A percentile compares a stretch with the other conserved stretches of the same genome.
phyloP scores from a whole-genome alignment of 169 alveolate genomes.

The Babesia microti region DNA sequence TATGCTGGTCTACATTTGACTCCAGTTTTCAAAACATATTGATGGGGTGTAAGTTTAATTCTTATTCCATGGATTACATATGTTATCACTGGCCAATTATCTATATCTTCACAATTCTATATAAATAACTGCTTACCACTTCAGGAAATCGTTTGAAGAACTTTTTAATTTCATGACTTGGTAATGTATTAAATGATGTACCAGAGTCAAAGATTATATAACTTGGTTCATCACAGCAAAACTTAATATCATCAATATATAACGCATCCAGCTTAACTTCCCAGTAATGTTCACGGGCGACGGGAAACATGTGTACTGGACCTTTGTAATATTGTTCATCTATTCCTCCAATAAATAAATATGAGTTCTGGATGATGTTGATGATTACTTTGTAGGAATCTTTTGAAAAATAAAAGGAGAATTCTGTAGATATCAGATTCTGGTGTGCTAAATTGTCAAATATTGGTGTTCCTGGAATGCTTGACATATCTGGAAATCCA shows the following conservation, averaged over 20 bases:
- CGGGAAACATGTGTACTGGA: conserved; percentile 69
- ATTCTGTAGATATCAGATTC: conserved; percentile 52
- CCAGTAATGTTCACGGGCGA: conserved; percentile 76
- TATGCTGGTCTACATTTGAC: conserved; percentile 68
- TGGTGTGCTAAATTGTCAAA: conserved; percentile 62
- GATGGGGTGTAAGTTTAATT: conserved; percentile 37
- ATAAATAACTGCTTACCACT: conserved; percentile 5
- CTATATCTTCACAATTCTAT: conserved; percentile 7
- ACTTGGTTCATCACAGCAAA: conserved; percentile 67
- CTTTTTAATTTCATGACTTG: conserved; percentile 47
- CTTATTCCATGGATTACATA: conserved; percentile 48
- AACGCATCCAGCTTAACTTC: conserved; percentile 69
- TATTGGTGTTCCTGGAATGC: conserved; percentile 62
- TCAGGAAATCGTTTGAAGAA: conserved; percentile 39
- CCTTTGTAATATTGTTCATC: conserved; percentile 62
- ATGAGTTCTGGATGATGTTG: conserved; percentile 41
- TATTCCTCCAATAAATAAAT: conserved; percentile 69
- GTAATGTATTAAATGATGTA: conserved; percentile 72
- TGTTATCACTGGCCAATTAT: conserved; percentile 45
- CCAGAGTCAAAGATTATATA: conserved; percentile 76
- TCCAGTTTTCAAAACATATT: conserved; percentile 40
- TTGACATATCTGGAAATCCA: conserved; percentile 75
- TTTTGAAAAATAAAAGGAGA: conserved; percentile 69
- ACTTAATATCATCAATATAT: conserved; percentile 63
- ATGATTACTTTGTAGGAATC: conserved; percentile 5